Evolutionary conservation across 257 asterid species (phyloP), one percentile per base, ranked within the genome.

Genomic region (Salvia splendens): DNA sequence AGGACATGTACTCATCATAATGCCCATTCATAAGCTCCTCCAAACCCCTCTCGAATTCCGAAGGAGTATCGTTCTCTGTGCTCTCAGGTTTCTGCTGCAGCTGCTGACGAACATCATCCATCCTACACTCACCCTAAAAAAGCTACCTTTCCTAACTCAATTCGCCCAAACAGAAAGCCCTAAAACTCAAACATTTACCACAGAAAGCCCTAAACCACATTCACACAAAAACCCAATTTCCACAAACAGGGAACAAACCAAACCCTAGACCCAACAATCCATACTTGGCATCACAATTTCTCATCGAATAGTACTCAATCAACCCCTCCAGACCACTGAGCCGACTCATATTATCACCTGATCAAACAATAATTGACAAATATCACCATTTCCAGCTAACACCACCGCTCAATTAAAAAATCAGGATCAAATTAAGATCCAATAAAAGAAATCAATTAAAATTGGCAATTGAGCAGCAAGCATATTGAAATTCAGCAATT

Each of bases 31-130:
- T 81, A 61, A 88, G 76, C 80, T 87, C 99, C 84, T 91, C 98
- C 77, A 86, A 81, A 59, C 95, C 92, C 82, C 96, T 88, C 80
- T 91, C 96, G 15, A 89, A 91, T 57, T 84, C 99, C 0, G 90
- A 80, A 53, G 78, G 89, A 50, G 81, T 84, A 33, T 76, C 91
- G 15, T 77, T 83, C 8, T 78, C 89, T 0, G 93, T 76, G 78
- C 96, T 85, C 75, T 88, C 99, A 8, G 99, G 87, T 75, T 94
- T 94, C 86, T 81, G 98, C 70, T 85, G 98, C 74, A 83, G 60
- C 70, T 89, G 98, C 43, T 83, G 96, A 77, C 72, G 83, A 79
- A 85, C 79, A 80, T 86, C 89, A 16, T 81, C 82, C 99, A 94
- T 94, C 30, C 52, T 77, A 65, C 17, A 32, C 64, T 33, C 56